Base-by-base conservation (phyloP, 257 asterid genomes). In the Forsythia suspensa region DNA sequence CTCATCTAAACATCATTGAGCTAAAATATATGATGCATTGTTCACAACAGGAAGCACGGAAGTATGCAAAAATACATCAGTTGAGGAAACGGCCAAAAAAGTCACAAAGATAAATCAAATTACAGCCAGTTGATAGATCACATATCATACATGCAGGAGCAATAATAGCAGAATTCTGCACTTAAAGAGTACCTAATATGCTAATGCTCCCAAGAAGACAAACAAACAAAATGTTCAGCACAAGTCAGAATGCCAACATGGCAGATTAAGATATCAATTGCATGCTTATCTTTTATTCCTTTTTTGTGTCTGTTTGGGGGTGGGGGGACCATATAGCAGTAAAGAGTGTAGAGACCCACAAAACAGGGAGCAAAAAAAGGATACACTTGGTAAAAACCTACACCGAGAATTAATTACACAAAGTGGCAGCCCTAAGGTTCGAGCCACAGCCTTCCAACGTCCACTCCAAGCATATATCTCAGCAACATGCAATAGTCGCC, bases 31-130 rank as follows among this genome's bases (percentile, higher is more conserved):
- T 24, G 5, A 37, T 20, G 51, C 59, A 57, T 71, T 55, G 70
- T 55, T 46, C 76, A 72, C 8, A 65, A 43, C 41, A n/a, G 63
- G 67, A 74, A 18, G 70, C 69, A 72, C 61, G 71, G 67, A 59
- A 59, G 41, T 37, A 55, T 72, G 74, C 44, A 71, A 10, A 42
- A 36, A 41, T 29, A 52, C 63, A 40, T 72, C 52, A 76, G 40
- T 36, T 61, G 37, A 74, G 15, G 20, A 20, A 59, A 59, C 29
- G 37, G 77, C 70, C 16, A 41, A 12, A 66, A 66, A 48, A 61
- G 57, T 69, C 70, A 16, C 5, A 15, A 84, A 73, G 71, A 29
- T 61, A 75, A 41, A 71, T 9, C 12, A 70, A 48, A 63, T 59
- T 8, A n/a, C 67, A 59, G 34, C 67, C 67, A 59, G 34, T 59